phyloP scores from a whole-genome alignment of 1,284 basidiomycete genomes.

The Uromyces viciae-fabae region DNA sequence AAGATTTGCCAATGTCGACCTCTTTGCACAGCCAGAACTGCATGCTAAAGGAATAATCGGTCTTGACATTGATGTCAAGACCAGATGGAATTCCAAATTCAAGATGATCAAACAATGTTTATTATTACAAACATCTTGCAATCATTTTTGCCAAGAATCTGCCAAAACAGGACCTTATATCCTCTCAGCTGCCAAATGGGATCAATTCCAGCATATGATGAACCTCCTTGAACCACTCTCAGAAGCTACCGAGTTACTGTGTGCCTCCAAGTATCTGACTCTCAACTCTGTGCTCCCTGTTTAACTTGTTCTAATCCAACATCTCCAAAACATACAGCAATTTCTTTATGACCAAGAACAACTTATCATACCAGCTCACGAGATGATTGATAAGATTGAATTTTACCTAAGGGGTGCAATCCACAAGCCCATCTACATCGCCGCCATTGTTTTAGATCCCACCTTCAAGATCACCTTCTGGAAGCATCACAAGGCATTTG shows the following conservation, averaged over 20 bases:
- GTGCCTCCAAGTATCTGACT: neutral
- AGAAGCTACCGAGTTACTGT: neutral
- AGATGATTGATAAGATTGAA: neutral
- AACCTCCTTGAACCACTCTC: neutral
- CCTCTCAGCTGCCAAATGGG: neutral
- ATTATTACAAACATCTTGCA: neutral
- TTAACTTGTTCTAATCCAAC: neutral
- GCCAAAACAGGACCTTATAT: neutral
- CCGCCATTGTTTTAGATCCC: neutral
- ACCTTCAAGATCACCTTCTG: neutral
- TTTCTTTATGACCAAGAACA: neutral
- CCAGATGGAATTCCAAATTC: neutral
- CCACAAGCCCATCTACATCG: neutral
- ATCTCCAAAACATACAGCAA: neutral
- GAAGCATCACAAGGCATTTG: neutral
- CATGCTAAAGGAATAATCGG: neutral
- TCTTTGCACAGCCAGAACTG: neutral
- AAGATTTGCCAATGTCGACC: neutral
- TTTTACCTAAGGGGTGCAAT: neutral
- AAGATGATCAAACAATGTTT: neutral
- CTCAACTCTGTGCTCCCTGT: neutral
- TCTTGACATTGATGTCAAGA: neutral
- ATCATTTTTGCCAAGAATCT: neutral
- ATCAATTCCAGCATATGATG: neutral
- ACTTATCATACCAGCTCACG: neutral